A percentile compares a stretch with the other conserved stretches of the same genome.
Evolutionary conservation across 306 rosid species (phyloP).

Genomic region (Senna siamea): DNA sequence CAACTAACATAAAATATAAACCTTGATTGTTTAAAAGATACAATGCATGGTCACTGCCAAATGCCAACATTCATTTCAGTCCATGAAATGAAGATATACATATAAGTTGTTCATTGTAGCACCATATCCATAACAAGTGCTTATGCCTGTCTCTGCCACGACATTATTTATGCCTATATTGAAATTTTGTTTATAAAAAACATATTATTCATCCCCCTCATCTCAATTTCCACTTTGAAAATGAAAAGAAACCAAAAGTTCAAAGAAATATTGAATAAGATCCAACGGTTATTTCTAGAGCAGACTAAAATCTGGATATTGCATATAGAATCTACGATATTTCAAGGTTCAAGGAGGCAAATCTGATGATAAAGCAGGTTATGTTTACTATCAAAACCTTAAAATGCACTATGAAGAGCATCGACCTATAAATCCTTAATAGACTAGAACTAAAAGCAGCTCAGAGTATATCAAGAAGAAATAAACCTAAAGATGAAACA

Average conservation of each 20-base stretch:
- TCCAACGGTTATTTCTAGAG: background rate
- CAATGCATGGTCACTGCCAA: background rate
- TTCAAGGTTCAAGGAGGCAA: constrained; percentile 24
- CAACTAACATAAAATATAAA: constrained; percentile 15
- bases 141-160: constrained; percentile 7
- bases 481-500: background rate
- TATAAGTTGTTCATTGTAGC: constrained; percentile 8
- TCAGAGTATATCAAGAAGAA: background rate
- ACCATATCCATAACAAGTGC: background rate
- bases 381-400: constrained; percentile 4
- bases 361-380: constrained; percentile 27
- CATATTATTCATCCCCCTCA: background rate
- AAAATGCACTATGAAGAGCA: constrained; percentile 22
- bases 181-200: constrained; percentile 11
- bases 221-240: background rate
- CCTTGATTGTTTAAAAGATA: background rate
- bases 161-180: constrained; percentile 3
- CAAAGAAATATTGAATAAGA: background rate
- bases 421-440: background rate
- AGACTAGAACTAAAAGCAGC: constrained; percentile 26
- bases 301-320: constrained; percentile 7
- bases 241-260: constrained; percentile 24
- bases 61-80: constrained; percentile 13
- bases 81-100: background rate
- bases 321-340: constrained; percentile 4